These are phyloP conservation scores for Leccinum variicolor DNA, from an alignment of 768 basidiomycete genomes.

Conservation along the genomic window DNA sequence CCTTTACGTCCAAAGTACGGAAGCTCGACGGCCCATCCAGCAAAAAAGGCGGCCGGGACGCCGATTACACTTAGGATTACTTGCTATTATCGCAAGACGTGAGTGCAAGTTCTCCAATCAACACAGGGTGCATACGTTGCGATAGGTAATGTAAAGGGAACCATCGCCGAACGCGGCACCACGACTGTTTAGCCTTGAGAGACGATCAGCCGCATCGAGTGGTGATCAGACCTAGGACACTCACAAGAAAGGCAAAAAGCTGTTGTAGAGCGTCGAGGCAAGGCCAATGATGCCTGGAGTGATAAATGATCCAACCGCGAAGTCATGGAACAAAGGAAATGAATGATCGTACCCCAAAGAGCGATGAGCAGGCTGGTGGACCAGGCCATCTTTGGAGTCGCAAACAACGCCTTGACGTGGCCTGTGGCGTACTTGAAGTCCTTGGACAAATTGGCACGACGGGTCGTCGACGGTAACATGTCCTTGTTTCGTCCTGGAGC, in stretches of 20 bases:
- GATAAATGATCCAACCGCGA: neutral
- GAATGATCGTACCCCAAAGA: conserved; percentile 39
- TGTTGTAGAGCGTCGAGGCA: conserved; percentile 65
- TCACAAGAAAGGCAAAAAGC: conserved; percentile 51
- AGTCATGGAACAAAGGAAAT: neutral
- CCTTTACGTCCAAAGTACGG: conserved; percentile 64
- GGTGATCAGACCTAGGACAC: conserved; percentile 10
- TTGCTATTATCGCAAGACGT: conserved; percentile 40
- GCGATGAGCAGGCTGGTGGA: conserved; percentile 59
- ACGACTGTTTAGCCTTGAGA: conserved; percentile 51
- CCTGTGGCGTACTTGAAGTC: conserved; percentile 36
- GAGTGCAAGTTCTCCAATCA: neutral
- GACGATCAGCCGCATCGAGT: neutral
- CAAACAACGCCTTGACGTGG: conserved; percentile 62
- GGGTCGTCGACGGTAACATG: conserved; percentile 11
- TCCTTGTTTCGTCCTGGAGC: conserved; percentile 24
- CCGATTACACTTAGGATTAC: conserved; percentile 67
- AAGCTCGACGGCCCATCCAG: conserved; percentile 67
- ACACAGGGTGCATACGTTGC: conserved; percentile 45
- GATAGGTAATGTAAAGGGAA: conserved; percentile 66
- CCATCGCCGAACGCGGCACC: conserved; percentile 70
- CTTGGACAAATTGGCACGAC: conserved; percentile 34
- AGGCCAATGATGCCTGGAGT: conserved; percentile 65
- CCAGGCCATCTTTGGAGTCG: conserved; percentile 58
- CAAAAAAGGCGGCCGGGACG: conserved; percentile 68